Evolutionary conservation across 169 alveolate species (phyloP).

Genomic region (Eimeria zaria): DNA sequence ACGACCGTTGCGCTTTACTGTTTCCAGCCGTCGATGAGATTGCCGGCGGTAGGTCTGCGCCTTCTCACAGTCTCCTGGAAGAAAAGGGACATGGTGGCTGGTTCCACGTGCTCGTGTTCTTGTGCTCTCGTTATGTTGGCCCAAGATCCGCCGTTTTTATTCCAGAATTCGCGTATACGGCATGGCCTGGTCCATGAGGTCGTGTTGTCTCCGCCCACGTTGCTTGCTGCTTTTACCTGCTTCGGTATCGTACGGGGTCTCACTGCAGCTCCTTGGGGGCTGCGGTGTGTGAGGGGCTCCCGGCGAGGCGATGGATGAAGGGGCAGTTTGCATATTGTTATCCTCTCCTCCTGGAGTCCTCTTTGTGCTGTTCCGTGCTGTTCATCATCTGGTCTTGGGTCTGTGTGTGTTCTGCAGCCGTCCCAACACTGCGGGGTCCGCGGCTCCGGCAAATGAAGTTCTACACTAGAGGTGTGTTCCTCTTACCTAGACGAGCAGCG

Average conservation of each 20-base stretch:
- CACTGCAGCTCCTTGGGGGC: neutral
- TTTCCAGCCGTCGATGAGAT: slow-evolving; percentile 81
- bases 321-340: neutral
- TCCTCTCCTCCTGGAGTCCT: neutral
- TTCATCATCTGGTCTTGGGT: neutral
- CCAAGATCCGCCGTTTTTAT: neutral
- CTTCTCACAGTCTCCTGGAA: neutral
- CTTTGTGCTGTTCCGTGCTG: neutral
- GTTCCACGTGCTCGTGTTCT: neutral
- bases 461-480: neutral
- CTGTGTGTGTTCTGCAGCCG: neutral
- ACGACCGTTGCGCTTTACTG: slow-evolving; percentile 82
- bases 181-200: no score
- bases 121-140: neutral
- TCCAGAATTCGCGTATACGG: neutral
- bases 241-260: neutral
- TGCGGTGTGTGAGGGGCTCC: neutral
- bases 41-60: slow-evolving; percentile 6
- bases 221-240: neutral
- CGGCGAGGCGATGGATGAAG: neutral
- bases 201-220: neutral
- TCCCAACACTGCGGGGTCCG: neutral
- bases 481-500: neutral
- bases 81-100: neutral
- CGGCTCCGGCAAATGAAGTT: slow-evolving; percentile 17